phyloP scores from a whole-genome alignment of 148 eudicot species.

The Amaranthus hypochondriacus region DNA sequence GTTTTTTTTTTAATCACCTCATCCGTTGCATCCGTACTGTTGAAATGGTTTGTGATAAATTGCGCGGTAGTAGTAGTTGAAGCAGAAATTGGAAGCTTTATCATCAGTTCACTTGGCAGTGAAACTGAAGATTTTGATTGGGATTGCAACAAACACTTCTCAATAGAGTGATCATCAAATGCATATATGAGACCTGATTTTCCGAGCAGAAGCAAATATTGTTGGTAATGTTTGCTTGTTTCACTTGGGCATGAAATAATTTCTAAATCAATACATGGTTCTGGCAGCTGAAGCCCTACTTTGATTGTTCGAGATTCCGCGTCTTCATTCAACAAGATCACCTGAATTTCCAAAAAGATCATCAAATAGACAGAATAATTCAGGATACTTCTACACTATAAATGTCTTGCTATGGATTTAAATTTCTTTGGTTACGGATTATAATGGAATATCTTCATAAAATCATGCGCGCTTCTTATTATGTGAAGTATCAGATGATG shows the following conservation, averaged over 20 bases:
- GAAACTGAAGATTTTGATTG: slow-evolving; percentile 66
- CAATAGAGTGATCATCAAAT: slow-evolving; percentile 72
- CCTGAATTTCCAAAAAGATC: slow-evolving; percentile 40
- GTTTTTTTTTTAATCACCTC: slow-evolving; percentile 41
- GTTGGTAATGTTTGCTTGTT: slow-evolving; percentile 58
- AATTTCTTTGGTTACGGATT: no score
- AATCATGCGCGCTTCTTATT: no score
- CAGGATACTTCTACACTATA: no score
- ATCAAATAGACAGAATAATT: neutral
- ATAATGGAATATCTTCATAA: no score
- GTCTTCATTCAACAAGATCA: slow-evolving; percentile 67
- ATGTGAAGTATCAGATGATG: no score
- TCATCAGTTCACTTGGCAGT: slow-evolving; percentile 60
- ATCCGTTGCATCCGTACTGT: slow-evolving; percentile 31
- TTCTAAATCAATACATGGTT: slow-evolving; percentile 62
- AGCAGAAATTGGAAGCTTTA: slow-evolving; percentile 64
- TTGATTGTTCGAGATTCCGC: slow-evolving; percentile 76
- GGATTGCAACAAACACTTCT: slow-evolving; percentile 63
- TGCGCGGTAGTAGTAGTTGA: slow-evolving; percentile 56
- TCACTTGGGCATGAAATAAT: slow-evolving; percentile 49
- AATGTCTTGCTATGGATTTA: no score
- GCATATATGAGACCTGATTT: slow-evolving; percentile 67
- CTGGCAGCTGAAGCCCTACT: slow-evolving; percentile 72
- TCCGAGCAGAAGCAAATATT: slow-evolving; percentile 64
- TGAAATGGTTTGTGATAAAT: slow-evolving; percentile 44